Conservation (phyloP, 441 rosid genomes). For the Populus hybrid region DNA sequence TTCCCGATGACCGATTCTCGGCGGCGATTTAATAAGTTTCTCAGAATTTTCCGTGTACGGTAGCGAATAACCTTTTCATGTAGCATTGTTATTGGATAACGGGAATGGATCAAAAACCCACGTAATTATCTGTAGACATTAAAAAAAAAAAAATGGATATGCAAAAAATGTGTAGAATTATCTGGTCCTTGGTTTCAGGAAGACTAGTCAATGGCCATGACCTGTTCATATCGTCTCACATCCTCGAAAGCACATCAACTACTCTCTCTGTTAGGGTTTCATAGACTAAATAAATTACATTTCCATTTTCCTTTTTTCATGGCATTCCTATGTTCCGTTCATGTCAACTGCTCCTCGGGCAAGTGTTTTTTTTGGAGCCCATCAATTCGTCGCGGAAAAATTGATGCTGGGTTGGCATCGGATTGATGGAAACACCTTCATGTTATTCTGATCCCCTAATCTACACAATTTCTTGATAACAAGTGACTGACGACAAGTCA, state of each 20-base stretch:
- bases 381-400: not conserved
- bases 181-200: not conserved
- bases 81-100: not conserved
- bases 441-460: slow-evolving; percentile 5
- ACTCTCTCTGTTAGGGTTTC: not conserved
- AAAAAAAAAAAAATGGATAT: no score
- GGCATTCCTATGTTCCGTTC: not conserved
- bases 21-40: not conserved
- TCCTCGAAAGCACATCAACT: not conserved
- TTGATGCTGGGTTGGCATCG: not conserved
- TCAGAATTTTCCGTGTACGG: not conserved
- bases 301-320: not conserved
- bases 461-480: not conserved
- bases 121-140: not conserved
- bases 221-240: not conserved
- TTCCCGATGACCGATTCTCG: not conserved
- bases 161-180: not conserved
- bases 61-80: not conserved
- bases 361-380: not conserved
- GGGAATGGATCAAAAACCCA: not conserved
- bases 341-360: no score
- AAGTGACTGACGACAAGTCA: not conserved
- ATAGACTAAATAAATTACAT: not conserved
- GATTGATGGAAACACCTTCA: not conserved
- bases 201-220: slow-evolving; percentile 1